Percentiles rank a stretch among this genome's conserved stretches.
Conservation (phyloP, 306 rosid species). For the Fagus sylvatica region DNA sequence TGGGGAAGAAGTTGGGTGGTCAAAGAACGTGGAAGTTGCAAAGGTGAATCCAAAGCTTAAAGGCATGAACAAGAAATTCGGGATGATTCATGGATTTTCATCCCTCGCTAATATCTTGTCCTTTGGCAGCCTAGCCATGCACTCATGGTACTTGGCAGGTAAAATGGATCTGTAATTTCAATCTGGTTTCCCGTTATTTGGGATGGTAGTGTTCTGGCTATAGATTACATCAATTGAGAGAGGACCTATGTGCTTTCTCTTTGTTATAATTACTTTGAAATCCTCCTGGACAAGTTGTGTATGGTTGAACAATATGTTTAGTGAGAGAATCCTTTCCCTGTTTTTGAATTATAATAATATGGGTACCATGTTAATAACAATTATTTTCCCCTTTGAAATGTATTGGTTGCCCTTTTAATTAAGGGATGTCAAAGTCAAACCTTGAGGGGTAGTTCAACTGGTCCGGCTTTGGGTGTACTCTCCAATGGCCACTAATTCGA, state of each 20-base stretch:
- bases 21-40: conserved; percentile 90
- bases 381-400: background rate
- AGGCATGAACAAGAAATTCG: conserved; percentile 96
- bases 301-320: background rate
- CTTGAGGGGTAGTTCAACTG: no score
- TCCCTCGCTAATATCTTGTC: conserved; percentile 94
- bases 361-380: background rate
- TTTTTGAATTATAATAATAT: background rate
- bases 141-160: conserved; percentile 97
- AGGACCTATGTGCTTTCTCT: conserved; percentile 12
- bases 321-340: background rate
- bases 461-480: no score
- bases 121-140: conserved; percentile 92
- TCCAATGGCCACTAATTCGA: no score
- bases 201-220: conserved; percentile 27
- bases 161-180: conserved; percentile 64
- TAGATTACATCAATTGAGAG: background rate
- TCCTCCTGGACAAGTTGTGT: conserved; percentile 21
- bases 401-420: background rate
- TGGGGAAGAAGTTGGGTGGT: conserved; percentile 94
- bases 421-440: no score
- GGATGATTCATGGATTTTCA: conserved; percentile 97
- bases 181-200: conserved; percentile 14
- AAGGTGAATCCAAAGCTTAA: conserved; percentile 84
- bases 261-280: conserved; percentile 1